Conservation (phyloP, 768 basidiomycete genomes). For the Obba rivulosa region DNA sequence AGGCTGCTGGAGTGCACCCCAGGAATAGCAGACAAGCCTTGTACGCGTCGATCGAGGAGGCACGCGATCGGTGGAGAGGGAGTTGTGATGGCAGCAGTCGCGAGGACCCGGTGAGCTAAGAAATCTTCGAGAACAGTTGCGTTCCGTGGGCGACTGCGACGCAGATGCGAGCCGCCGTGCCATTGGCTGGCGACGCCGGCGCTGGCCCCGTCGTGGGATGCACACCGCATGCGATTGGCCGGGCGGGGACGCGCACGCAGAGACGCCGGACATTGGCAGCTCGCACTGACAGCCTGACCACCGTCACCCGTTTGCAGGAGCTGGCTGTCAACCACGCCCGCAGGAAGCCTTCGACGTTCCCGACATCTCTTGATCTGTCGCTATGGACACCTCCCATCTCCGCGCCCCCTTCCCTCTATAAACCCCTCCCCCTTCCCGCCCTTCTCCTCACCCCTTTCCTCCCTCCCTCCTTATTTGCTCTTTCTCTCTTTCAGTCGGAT, state of each 20-base stretch:
- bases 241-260: not conserved
- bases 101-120: constrained; percentile 6
- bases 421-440: constrained; percentile 1
- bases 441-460: constrained; percentile 24
- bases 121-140: not conserved
- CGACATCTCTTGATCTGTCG: constrained; percentile 11
- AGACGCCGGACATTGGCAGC: constrained; percentile 2
- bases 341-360: no score
- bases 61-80: not conserved
- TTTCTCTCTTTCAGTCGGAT: constrained; percentile 50
- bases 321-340: no score
- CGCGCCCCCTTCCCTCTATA: constrained; percentile 11
- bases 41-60: not conserved
- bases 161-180: no score
- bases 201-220: not conserved
- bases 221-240: not conserved
- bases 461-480: constrained; percentile 27
- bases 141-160: not conserved
- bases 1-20: no score
- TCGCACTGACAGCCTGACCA: constrained; percentile 4
- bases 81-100: constrained; percentile 18
- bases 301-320: not conserved
- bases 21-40: not conserved
- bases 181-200: not conserved
- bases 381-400: constrained; percentile 14